phyloP scores from a whole-genome alignment of 176 grass and related monocot species.

The Alloteropsis semialata region DNA sequence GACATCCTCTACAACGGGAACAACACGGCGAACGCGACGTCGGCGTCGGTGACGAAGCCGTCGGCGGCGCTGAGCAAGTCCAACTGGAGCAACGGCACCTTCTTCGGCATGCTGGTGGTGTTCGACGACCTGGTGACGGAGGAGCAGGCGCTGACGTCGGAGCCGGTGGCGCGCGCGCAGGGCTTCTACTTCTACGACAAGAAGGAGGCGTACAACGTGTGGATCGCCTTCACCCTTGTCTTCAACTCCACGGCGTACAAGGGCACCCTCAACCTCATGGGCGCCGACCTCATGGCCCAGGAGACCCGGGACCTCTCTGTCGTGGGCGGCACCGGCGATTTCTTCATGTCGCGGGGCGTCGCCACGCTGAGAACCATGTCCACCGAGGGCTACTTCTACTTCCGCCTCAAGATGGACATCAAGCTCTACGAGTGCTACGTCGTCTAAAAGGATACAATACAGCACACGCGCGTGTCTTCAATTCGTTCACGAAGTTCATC shows the following conservation, averaged over 20 bases:
- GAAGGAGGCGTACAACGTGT: neutral
- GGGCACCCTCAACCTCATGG: slow-evolving; percentile 47
- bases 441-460: no score
- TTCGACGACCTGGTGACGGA: slow-evolving; percentile 36
- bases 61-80: slow-evolving; percentile 19
- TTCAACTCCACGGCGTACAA: slow-evolving; percentile 36
- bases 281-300: slow-evolving; percentile 15
- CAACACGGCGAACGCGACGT: slow-evolving; percentile 34
- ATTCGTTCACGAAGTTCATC: no score
- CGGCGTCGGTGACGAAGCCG: neutral
- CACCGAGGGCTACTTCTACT: neutral
- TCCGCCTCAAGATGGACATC: slow-evolving; percentile 42
- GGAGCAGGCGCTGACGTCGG: neutral
- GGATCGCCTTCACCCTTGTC: slow-evolving; percentile 35
- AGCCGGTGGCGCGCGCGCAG: slow-evolving; percentile 35
- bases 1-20: slow-evolving; percentile 31
- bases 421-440: slow-evolving; percentile 47
- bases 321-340: slow-evolving; percentile 48
- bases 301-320: slow-evolving; percentile 40
- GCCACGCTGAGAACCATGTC: slow-evolving; percentile 21
- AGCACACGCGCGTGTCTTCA: no score
- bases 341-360: slow-evolving; percentile 50
- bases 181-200: slow-evolving; percentile 41
- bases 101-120: slow-evolving; percentile 38
- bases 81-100: neutral